Base-by-base conservation (phyloP, 1,139 yeast species). In the Magnusiomyces suaveolens region DNA sequence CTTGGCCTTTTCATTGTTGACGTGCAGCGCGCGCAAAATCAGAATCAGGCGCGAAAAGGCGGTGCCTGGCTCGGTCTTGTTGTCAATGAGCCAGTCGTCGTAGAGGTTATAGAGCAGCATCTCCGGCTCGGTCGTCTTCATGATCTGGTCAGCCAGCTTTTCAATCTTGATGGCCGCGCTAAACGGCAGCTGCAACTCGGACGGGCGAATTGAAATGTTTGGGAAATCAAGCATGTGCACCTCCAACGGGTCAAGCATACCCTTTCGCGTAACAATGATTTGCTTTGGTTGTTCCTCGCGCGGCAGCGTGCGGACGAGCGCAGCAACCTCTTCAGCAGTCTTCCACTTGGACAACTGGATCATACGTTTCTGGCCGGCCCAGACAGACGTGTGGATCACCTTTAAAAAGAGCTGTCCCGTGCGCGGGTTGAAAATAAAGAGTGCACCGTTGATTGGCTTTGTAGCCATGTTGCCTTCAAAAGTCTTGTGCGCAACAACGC, bases 211-310 rank as follows among this genome's bases (percentile, higher is more conserved):
- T 0, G 95, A 79, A 54, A 90, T 84, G 67, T 89, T 89, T 23
- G 97, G 97, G 75, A 90, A 92, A 68, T 94, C 98, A 57, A 92
- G 78, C 95, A 92, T 87, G 64, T 92, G 98, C 43, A 89, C 97
- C 64, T 90, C 97, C 54, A 94, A 72, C 1, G 99, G 98, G 73
- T 94, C 98, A 60, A 87, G 69, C 77, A 92, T 85, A 24, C 96
- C 96, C 64, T 86, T 87, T 63, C 97, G 76, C 0, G 97, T 86
- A 12, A 87, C 90, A 66, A 92, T 87, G 56, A 94, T 74, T 68
- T 90, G 96, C 63, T 85, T 85, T 1, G 98, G 98, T 65, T 90
- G 97, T 68, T 92, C 97, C 66, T 92, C 97, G 55, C 81, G 78
- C 0, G 97, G 97, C 56, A 92, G 72, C 0, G 97, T 87, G 51